Base-by-base conservation (phyloP, 768 basidiomycete species). In the Mycena filopes region DNA sequence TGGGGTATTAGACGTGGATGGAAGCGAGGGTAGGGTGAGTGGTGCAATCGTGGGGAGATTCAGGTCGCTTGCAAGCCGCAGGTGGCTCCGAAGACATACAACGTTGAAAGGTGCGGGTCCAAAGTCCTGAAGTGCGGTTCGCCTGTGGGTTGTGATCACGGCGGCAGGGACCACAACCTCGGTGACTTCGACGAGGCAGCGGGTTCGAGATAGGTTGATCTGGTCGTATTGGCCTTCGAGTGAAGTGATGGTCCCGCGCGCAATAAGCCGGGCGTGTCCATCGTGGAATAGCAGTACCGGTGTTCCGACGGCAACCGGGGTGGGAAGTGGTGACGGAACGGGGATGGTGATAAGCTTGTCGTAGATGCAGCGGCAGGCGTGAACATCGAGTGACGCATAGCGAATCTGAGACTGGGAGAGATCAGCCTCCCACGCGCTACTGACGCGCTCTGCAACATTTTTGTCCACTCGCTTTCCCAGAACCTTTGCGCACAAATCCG, bases 321-420 rank as follows among this genome's bases (percentile, higher is more conserved):
- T 20, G 45, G 45, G 33, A 4, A 57, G 43, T 21, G 31, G 43
- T 12, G 55, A 21, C 23, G 55, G 55, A 2, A 57, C 15, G 10
- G 43, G 16, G 16, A 57, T 57, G 8, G 36, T 3, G 11, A 25
- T 15, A 4, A 47, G 56, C 3, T 9, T 7, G 21, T 48, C 23
- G 18, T 58, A 58, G 23, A 58, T 25, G 9, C 56, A 58, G 15
- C 33, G 25, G n/a, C 46, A 48, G 7, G 56, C 56, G 6, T 48
- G 21, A 7, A 48, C 56, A 21, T 58, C 46, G 18, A 58, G 46
- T 7, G 56, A 11, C 12, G 56, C 47, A 15, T 58, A 58, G 9
- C 45, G 38, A 9, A 40, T 13, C 15, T 58, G 56, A 1, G 46
- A n/a, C 3, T 11, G 21, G 21, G 42, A 1, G 3, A 55, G 54